Base-by-base conservation (phyloP, 129 eudicot genomes). In the Helianthus tuberosus region DNA sequence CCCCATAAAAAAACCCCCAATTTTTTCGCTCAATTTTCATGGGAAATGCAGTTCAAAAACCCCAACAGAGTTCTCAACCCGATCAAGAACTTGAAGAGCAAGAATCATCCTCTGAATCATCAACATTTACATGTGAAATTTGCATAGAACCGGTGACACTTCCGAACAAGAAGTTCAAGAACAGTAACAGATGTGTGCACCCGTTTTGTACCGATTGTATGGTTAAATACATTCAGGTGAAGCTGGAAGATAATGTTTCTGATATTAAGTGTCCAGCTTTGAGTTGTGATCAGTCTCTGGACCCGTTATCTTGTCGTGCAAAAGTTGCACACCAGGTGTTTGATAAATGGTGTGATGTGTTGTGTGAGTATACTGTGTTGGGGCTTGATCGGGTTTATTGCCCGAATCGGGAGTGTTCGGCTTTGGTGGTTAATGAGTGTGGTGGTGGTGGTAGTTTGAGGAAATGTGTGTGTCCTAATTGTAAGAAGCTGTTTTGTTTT, bases 331-430 rank as follows among this genome's bases (percentile, higher is more conserved):
- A 5, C 15, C 49, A 75, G 39, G 62, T 87, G 74, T 90, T 85
- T 67, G 86, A 81, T 46, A 78, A 82, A 78, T 90, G 96, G 91
- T 87, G 91, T 51, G 94, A 90, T 67, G 85, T 80, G 57, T 75
- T 90, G 5, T 87, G 91, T 14, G 86, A 85, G 38, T 57, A 70
- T 16, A 72, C 84, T 12, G 41, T 87, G 25, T 16, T 81, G 48
- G 87, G 86, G 51, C 8, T 83, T 25, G 91, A 83, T 2, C 50
- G 78, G 69, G 82, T 82, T 75, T 90, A 87, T 50, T 90, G 96
- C 50, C 96, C 93, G 68, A 75, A 90, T 49, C 38, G 83, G 43
- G 80, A 81, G 6, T 90, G 96, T 41, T 87, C 89, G 1, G 84
- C 82, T n/a, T 60, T 90, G 83, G 80, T 90, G 0, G 57, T 87